A percentile compares a stretch with the other conserved stretches of the same genome.
Evolutionary conservation across 352 stramenopile genomes (phyloP).

Genomic region (Globisporangium emineosum): DNA sequence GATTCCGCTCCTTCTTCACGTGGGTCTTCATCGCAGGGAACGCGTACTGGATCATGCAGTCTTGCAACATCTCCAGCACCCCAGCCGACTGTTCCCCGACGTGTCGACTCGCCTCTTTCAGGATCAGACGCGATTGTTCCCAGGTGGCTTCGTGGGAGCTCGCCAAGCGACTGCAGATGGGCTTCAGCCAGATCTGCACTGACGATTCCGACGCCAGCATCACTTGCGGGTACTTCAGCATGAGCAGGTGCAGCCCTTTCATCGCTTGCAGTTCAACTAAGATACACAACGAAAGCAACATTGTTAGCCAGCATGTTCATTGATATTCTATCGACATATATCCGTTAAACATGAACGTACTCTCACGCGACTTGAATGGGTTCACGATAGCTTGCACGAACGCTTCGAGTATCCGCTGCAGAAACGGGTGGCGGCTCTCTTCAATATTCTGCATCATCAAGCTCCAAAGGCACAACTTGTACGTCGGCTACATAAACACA

Average conservation of each 20-base stretch:
- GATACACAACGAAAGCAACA: not conserved
- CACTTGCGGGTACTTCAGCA: constrained; percentile 49
- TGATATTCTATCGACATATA: no score
- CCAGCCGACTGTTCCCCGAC: constrained; percentile 30
- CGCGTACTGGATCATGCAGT: constrained; percentile 45
- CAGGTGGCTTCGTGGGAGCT: constrained; percentile 50
- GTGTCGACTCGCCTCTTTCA: constrained; percentile 44
- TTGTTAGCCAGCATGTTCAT: not conserved
- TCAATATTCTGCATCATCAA: constrained; percentile 62
- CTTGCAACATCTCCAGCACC: constrained; percentile 29
- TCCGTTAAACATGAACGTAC: constrained; percentile 25
- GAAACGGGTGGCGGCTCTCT: constrained; percentile 35
- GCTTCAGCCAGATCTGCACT: constrained; percentile 46
- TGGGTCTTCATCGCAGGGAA: constrained; percentile 55
- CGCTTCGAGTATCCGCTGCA: constrained; percentile 53
- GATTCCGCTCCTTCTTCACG: constrained; percentile 34
- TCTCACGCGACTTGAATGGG: constrained; percentile 62
- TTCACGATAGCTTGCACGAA: constrained; percentile 70
- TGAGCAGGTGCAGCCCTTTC: constrained; percentile 49
- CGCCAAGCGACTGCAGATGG: constrained; percentile 46
- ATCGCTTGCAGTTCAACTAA: constrained; percentile 56
- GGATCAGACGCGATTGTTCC: constrained; percentile 38
- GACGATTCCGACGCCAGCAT: constrained; percentile 24
- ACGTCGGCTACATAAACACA: constrained; percentile 33
- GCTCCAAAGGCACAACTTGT: constrained; percentile 70